Evolutionary conservation across 345 rosid species (phyloP).

Genomic region (Nasturtium officinale): DNA sequence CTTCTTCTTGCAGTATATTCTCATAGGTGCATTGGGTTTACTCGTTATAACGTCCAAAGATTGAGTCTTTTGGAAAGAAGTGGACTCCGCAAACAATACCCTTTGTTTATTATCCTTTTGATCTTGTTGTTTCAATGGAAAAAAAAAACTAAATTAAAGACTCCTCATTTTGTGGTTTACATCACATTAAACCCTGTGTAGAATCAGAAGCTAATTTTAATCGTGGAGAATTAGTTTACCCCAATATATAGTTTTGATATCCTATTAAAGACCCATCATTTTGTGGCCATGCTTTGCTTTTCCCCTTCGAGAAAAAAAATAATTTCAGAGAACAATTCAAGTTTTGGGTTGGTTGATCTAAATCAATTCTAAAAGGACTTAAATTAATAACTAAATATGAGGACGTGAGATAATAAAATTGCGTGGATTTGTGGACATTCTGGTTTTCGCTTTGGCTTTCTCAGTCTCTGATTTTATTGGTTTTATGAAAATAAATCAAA

Average conservation of each 20-base stretch:
- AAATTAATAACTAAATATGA: neutral
- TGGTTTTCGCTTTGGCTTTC: neutral
- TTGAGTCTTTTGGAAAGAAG: constrained; percentile 41
- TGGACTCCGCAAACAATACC: constrained; percentile 20
- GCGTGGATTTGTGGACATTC: neutral
- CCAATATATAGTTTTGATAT: neutral
- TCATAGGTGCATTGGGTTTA: constrained; percentile 82
- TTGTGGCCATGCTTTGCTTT: neutral
- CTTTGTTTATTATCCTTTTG: constrained; percentile 3
- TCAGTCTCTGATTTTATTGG: neutral
- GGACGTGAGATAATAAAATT: neutral
- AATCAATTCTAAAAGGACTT: neutral
- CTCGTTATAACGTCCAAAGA: constrained; percentile 91
- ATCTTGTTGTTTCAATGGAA: constrained; percentile 22
- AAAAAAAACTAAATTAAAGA: constrained; percentile 2
- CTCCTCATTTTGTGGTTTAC: constrained; percentile 37
- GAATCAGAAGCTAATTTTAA: constrained; percentile 35
- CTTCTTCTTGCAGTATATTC: constrained; percentile 65
- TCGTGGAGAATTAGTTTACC: constrained; percentile 15
- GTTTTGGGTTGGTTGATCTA: neutral
- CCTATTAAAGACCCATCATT: neutral
- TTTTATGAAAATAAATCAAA: too few relatives aligned
- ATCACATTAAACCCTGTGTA: constrained; percentile 28
- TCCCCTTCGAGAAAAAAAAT: neutral
- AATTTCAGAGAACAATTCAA: neutral